Evolutionary conservation across 2,329 filamentous ascomycete genomes (phyloP).

Genomic region (Microdochium nivale): DNA sequence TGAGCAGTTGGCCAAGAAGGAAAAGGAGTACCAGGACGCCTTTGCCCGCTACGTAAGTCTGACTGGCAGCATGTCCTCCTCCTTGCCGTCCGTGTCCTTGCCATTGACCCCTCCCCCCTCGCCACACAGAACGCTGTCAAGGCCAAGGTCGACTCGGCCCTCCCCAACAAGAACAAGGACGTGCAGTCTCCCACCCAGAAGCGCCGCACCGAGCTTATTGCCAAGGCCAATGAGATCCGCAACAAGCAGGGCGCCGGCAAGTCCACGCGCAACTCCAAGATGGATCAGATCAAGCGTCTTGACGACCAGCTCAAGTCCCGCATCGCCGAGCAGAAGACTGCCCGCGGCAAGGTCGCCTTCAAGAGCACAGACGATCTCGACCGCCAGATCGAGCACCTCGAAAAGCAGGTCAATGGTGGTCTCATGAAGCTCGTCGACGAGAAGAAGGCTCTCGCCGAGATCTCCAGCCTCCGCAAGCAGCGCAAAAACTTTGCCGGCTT

Average conservation of each 20-base stretch:
- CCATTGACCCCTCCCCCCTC: not conserved
- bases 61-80: not conserved
- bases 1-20: conserved; percentile 65
- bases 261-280: conserved; percentile 64
- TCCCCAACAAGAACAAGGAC: conserved; percentile 66
- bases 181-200: conserved; percentile 73
- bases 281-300: conserved; percentile 87
- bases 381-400: conserved; percentile 68
- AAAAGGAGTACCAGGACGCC: conserved; percentile 76
- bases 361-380: conserved; percentile 87
- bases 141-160: conserved; percentile 76
- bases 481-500: conserved; percentile 87
- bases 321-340: conserved; percentile 78
- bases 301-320: conserved; percentile 83
- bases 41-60: conserved; percentile 47
- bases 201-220: conserved; percentile 76
- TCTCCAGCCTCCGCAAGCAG: conserved; percentile 75
- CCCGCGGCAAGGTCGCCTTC: conserved; percentile 71
- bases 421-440: conserved; percentile 95
- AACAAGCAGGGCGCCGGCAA: conserved; percentile 85
- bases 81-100: not conserved
- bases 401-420: conserved; percentile 79
- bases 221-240: conserved; percentile 75
- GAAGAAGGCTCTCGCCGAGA: conserved; percentile 83
- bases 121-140: conserved; percentile 69